phyloP scores from a whole-genome alignment of 805 yeast genomes.

The Lachancea thermotolerans region DNA sequence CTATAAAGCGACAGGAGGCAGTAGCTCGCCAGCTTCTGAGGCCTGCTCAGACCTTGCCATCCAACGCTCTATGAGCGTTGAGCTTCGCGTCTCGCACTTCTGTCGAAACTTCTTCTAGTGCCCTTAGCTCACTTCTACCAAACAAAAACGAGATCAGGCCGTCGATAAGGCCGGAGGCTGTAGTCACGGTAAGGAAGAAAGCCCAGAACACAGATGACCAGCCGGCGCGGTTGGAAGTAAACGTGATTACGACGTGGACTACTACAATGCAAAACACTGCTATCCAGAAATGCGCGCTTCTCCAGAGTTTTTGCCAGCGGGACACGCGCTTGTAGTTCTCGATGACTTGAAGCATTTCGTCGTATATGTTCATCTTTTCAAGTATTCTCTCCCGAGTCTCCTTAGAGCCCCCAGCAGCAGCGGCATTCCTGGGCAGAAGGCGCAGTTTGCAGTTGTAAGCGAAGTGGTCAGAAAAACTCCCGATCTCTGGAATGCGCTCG shows the following conservation, averaged over 20 bases:
- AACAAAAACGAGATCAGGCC: slow-evolving; percentile 75
- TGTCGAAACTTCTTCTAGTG: slow-evolving; percentile 62
- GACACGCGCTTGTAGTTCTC: slow-evolving; percentile 46
- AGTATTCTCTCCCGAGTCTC: slow-evolving; percentile 8
- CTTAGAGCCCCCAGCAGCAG: slow-evolving; percentile 3
- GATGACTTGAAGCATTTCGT: slow-evolving; percentile 44
- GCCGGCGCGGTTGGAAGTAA: slow-evolving; percentile 46
- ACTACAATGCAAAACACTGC: slow-evolving; percentile 50
- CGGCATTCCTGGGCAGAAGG: slow-evolving; percentile 17
- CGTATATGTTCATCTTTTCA: slow-evolving; percentile 31
- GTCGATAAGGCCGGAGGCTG: slow-evolving; percentile 62
- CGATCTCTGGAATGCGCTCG: slow-evolving; percentile 56
- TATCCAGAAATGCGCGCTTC: slow-evolving; percentile 54
- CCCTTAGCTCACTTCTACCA: slow-evolving; percentile 74
- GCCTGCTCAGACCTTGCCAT: slow-evolving; percentile 3
- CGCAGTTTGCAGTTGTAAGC: slow-evolving; percentile 53
- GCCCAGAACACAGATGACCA: slow-evolving; percentile 68
- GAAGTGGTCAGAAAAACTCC: slow-evolving; percentile 90
- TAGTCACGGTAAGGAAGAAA: slow-evolving; percentile 46
- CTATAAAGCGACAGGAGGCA: neutral
- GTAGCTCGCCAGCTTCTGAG: too few species aligned
- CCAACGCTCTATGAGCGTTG: slow-evolving; percentile 9
- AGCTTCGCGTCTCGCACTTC: slow-evolving; percentile 46
- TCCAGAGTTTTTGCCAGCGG: slow-evolving; percentile 55
- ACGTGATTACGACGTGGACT: slow-evolving; percentile 48